Conservation (phyloP, 805 yeast genomes). For the Kazachstania bromeliacearum region DNA sequence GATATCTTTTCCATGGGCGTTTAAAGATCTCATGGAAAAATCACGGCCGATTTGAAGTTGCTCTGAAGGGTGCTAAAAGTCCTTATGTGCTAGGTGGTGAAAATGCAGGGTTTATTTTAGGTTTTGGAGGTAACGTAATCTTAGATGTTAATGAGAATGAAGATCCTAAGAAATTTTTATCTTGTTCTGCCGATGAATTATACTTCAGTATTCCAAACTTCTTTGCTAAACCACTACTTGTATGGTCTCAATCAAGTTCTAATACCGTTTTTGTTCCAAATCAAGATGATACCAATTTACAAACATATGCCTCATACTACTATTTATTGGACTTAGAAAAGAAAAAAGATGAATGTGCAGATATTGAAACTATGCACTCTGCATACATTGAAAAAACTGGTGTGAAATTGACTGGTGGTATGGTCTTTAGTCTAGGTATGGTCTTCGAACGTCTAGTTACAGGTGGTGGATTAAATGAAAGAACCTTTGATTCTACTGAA, state of each 20-base stretch:
- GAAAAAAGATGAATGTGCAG: constrained; percentile 10
- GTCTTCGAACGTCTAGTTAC: constrained; percentile 40
- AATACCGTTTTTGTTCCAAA: constrained; percentile 39
- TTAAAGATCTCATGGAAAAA: constrained; percentile 43
- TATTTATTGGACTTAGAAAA: constrained; percentile 32
- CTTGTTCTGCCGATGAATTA: constrained; percentile 52
- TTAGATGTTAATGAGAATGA: constrained; percentile 57
- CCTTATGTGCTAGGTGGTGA: constrained; percentile 65
- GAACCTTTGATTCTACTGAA: constrained; percentile 42
- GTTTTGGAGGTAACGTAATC: constrained; percentile 54
- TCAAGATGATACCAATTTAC: constrained; percentile 32
- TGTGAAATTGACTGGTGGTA: constrained; percentile 52
- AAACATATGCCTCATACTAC: constrained; percentile 41
- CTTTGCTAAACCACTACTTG: constrained; percentile 40
- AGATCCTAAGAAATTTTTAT: constrained; percentile 58
- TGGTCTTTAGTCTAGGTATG: constrained; percentile 48
- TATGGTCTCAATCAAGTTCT: constrained; percentile 48
- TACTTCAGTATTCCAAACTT: constrained; percentile 72
- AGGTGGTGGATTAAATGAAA: constrained; percentile 25
- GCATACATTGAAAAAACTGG: constrained; percentile 42
- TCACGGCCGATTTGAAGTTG: constrained; percentile 44
- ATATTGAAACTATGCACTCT: constrained; percentile 16
- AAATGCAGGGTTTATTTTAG: constrained; percentile 68
- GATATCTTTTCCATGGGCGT: constrained; percentile 69
- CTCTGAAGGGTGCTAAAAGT: constrained; percentile 64